Evolutionary conservation across 2,329 filamentous ascomycete genomes (phyloP).

Genomic region (Elsinoe arachidis): DNA sequence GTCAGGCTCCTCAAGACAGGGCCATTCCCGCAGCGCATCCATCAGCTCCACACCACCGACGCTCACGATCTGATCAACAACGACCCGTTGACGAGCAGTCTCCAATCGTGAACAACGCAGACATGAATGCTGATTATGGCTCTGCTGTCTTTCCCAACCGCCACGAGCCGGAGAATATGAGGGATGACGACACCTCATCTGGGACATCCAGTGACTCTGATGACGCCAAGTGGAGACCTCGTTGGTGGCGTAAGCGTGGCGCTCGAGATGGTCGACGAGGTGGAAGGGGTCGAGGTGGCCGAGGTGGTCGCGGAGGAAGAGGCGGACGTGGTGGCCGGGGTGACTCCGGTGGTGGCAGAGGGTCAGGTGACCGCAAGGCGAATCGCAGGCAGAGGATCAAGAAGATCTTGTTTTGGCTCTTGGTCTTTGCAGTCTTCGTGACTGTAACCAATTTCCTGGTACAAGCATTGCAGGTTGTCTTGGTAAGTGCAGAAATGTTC

Average conservation of each 20-base stretch:
- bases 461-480: not conserved
- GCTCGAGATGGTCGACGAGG: not conserved
- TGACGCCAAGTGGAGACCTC: not conserved
- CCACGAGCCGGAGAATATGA: not conserved
- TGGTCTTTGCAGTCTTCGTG: not conserved
- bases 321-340: not conserved
- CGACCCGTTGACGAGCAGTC: not conserved
- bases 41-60: not conserved
- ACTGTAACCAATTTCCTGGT: not conserved
- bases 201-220: conserved; percentile 1
- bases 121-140: not conserved
- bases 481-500: not conserved
- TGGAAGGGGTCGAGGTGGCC: not conserved
- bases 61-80: conserved; percentile 1
- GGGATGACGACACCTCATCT: not conserved
- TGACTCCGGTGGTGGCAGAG: not conserved
- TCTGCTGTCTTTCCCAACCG: not conserved
- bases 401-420: conserved; percentile 1
- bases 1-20: too few species aligned
- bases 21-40: not conserved
- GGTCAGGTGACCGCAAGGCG: not conserved
- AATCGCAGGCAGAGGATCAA: not conserved
- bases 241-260: conserved; percentile 5
- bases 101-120: not conserved
- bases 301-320: not conserved